Base-by-base conservation (phyloP, 1,284 basidiomycete genomes). In the Athelia psychrophila region DNA sequence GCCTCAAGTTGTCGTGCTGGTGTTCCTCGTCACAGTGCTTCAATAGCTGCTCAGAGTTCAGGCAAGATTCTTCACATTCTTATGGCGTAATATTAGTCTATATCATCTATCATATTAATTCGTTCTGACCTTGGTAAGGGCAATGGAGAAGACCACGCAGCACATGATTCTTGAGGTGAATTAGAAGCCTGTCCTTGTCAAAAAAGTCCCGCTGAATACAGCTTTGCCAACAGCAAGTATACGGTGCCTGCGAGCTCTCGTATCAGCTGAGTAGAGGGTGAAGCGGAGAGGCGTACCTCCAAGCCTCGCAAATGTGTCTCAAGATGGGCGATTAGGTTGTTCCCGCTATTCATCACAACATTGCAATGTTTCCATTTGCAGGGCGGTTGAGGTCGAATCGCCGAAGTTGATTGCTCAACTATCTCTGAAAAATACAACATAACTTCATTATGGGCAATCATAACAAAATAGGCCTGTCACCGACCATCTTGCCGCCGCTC, bases 331-430 rank as follows among this genome's bases (percentile, higher is more conserved):
- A 75, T 64, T 50, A 88, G 63, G 49, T 69, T 71, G 45, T 74
- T 68, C 3, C 70, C 67, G 42, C 79, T 81, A 59, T 84, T 85
- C 58, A 87, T 60, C 19, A 80, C 58, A 45, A 70, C 72, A 52
- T 70, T 68, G 63, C 87, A 90, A 30, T 73, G 71, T 51, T 64
- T 65, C 87, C 88, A 90, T 56, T 69, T 71, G 66, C 86, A 90
- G 13, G 60, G 68, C 33, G 70, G 65, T 54, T 73, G 70, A 51
- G 69, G 70, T 48, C 86, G 58, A 54, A 80, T 69, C 12, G 71
- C 73, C 54, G 70, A 76, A 51, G 81, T 72, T 51, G 77, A 62
- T 52, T 62, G 66, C 58, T 78, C 76, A 52, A 54, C 62, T 27
- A 62, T 66, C 60, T 75, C 77, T 80, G 63, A 51, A 51, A 60